These are phyloP conservation scores for Cladosporium sp. DNA, from an alignment of 2,329 filamentous ascomycete genomes.

Conservation along the genomic window DNA sequence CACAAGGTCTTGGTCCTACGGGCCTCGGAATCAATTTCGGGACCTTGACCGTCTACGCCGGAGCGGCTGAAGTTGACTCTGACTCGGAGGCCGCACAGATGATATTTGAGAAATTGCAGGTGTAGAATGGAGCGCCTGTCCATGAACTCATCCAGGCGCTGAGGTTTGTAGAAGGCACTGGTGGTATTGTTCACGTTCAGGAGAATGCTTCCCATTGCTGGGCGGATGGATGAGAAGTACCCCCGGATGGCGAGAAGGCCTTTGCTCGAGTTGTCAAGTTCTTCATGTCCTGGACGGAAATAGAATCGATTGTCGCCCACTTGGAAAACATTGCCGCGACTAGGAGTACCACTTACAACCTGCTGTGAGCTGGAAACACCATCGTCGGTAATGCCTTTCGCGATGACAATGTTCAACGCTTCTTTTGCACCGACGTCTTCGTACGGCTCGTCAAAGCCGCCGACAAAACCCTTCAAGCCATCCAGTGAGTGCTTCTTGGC, in stretches of 20 bases:
- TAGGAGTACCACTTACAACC: background rate
- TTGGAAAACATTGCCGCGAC: constrained; percentile 5
- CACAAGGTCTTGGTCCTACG: constrained; percentile 7
- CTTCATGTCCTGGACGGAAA: constrained; percentile 13
- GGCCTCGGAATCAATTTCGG: background rate
- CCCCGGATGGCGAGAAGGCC: constrained; percentile 11
- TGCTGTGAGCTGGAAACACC: too few relatives aligned
- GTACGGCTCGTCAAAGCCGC: constrained; percentile 9
- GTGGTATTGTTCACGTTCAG: constrained; percentile 19
- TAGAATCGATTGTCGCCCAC: constrained; percentile 20
- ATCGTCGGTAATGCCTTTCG: constrained; percentile 11
- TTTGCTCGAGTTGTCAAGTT: background rate
- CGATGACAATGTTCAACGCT: constrained; percentile 18
- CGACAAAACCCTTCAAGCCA: constrained; percentile 1
- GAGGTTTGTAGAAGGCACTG: constrained; percentile 14
- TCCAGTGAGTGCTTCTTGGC: background rate
- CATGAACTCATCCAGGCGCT: background rate
- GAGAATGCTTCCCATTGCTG: constrained; percentile 3
- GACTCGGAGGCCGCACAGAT: constrained; percentile 4
- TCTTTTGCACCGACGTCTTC: constrained; percentile 9
- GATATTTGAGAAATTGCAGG: background rate
- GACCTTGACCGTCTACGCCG: background rate
- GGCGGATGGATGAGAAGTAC: constrained; percentile 12
- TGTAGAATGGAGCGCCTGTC: background rate
- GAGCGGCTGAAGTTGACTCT: constrained; percentile 10